phyloP scores from a whole-genome alignment of 805 yeast genomes.

The Dipodascopsis uninucleata region DNA sequence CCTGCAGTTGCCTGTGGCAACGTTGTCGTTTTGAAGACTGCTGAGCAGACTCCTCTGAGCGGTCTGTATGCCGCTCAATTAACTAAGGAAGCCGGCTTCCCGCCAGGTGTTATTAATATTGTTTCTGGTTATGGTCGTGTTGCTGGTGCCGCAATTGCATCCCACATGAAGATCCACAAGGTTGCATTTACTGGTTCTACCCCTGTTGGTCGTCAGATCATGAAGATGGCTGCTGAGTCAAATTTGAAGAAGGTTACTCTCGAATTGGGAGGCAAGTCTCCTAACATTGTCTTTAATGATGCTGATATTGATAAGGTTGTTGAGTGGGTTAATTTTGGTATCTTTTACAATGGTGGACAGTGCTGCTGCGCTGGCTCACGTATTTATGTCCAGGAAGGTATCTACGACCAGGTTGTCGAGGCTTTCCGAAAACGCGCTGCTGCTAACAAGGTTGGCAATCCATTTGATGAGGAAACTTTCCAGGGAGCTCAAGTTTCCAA shows the following conservation, averaged over 20 bases:
- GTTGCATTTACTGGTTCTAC: constrained; percentile 96
- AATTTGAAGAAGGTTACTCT: constrained; percentile 86
- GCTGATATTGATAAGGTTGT: constrained; percentile 76
- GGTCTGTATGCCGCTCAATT: constrained; percentile 71
- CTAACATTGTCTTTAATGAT: constrained; percentile 82
- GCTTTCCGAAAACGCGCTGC: constrained; percentile 56
- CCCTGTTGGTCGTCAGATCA: constrained; percentile 78
- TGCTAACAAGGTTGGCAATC: constrained; percentile 64
- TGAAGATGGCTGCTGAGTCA: constrained; percentile 74
- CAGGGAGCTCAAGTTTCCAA: constrained; percentile 93
- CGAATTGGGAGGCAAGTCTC: constrained; percentile 96
- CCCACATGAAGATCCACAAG: constrained; percentile 79
- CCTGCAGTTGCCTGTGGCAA: constrained; percentile 92
- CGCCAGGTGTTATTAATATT: constrained; percentile 86
- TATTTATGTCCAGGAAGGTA: constrained; percentile 77
- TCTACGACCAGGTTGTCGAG: constrained; percentile 71
- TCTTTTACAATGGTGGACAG: constrained; percentile 92
- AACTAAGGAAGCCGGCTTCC: constrained; percentile 78
- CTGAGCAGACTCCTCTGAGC: constrained; percentile 88
- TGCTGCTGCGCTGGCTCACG: constrained; percentile 95
- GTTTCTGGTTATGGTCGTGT: constrained; percentile 82
- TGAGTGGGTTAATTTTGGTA: constrained; percentile 71
- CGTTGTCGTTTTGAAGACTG: constrained; percentile 81
- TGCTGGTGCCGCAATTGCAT: constrained; percentile 76
- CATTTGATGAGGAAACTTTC: constrained; percentile 70